Evolutionary conservation across 2,329 filamentous ascomycete genomes (phyloP), one percentile per base, ranked within the genome.

Genomic region (Trichoderma atroviride): DNA sequence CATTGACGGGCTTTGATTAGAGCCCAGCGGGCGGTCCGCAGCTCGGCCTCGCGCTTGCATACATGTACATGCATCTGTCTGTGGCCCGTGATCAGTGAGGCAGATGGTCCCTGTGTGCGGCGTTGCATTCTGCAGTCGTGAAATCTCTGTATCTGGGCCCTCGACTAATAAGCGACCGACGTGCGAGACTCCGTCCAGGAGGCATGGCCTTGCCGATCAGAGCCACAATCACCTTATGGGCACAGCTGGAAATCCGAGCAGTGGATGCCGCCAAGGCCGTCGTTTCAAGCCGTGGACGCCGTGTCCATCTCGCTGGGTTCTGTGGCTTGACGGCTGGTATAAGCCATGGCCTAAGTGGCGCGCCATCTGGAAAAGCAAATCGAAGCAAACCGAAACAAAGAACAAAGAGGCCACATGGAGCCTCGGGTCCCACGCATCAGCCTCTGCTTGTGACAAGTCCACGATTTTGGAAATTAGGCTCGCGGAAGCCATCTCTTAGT

Each of bases 11-110:
- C 27, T 57, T 55, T 24, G 43, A 31, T 52, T 33, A 22, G 57
- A 67, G 31, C 56, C 31, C 50, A 52, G 55, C 43, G 53, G 60
- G 56, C 43, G 50, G 63, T 35, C 33, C 33, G 33, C 50, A 67
- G 62, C 52, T 55, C 43, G 53, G 68, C 57, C 68, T 56, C 59
- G 68, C 40, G 63, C 56, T 43, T 70, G 68, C 68, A 67, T 70
- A 67, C 55, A n/a, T n/a, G 40, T 4, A 56, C 62, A 61, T 60
- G 53, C 56, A 61, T 56, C 56, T 56, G 56, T 47, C 56, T 56
- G 56, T 47, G 53, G 63, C 63, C 58, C 40, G 64, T 67, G 63
- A 59, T 67, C 37, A n/a, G 58, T 5, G 29, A 31, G 5, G 29
- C 4, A 31, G 29, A 31, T 31, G 5, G 27, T n/a, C n/a, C n/a